Evolutionary conservation across 768 basidiomycete genomes (phyloP), one percentile per base, ranked within the genome.

Genomic region (Galerina marginata): DNA sequence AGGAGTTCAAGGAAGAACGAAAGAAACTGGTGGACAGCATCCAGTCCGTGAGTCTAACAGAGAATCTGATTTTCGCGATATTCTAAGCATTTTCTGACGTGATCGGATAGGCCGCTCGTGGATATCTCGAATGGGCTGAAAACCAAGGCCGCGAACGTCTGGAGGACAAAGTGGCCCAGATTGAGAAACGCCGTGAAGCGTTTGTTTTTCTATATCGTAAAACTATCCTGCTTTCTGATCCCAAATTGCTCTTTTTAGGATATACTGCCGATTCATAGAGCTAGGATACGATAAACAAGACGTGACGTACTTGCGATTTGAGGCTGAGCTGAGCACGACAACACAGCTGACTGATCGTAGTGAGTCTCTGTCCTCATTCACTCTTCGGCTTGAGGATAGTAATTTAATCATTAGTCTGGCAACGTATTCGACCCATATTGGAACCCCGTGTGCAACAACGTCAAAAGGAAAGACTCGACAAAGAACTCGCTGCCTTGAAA

Each of bases 211-310:
- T 52, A 20, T 9, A 39, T 25, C 25, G 23, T n/a, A 26, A 25
- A 6, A 4, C 15, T 2, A 7, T 40, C 25, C 0, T 15, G 2
- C 12, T 12, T 2, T 11, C 39, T 16, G 11, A 38, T 33, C 23
- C 10, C 15, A 15, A 7, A 15, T 39, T 14, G 25, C n/a, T 39
- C 14, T 25, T 11, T 23, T 12, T 15, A 55, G 54, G 6, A 45
- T 55, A 10, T 44, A 43, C 20, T n/a, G 23, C 25, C 26, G 44
- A 38, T 26, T 55, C 9, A 33, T 40, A 12, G 14, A 44, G 25
- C 10, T 55, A 33, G 54, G 54, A 9, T 55, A 55, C 16, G 44
- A 40, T n/a, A 29, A 44, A 2, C 40, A 45, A 44, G 54, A 55
- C 9, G 33, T 55, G 9, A 23, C 43, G 36, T 42, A 29, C 3